Conservation (phyloP, 345 rosid genomes). For the Corchorus olitorius region DNA sequence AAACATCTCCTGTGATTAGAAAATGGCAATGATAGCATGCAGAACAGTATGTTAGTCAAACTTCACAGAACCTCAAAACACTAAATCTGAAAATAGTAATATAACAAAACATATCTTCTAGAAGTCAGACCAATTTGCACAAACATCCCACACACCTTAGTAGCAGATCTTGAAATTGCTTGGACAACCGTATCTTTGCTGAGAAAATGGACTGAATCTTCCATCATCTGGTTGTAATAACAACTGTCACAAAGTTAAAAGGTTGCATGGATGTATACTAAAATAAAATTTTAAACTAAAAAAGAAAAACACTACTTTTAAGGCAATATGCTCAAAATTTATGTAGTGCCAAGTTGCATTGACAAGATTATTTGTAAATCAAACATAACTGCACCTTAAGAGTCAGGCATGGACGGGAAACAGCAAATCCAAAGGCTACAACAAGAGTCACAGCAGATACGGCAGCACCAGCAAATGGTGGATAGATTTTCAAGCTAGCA, state of each 20-base stretch:
- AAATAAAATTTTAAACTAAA: background rate
- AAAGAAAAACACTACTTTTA: background rate
- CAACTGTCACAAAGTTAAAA: conserved; percentile 27
- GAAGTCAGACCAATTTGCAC: background rate
- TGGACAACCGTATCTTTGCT: conserved; percentile 95
- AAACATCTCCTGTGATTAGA: background rate
- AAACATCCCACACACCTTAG: conserved; percentile 63
- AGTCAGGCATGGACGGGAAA: conserved; percentile 97
- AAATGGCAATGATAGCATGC: conserved; percentile 6
- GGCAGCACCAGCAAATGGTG: conserved; percentile 99
- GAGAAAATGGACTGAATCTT: conserved; percentile 97
- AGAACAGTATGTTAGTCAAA: conserved; percentile 12
- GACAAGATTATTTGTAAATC: conserved; percentile 1
- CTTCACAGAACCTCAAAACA: conserved; percentile 6
- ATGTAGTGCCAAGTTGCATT: background rate
- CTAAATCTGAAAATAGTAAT: conserved; percentile 5
- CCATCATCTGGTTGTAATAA: conserved; percentile 79
- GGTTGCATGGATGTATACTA: background rate
- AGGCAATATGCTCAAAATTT: background rate
- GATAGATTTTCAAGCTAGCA: conserved; percentile 95
- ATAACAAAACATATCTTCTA: background rate
- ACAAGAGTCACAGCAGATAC: conserved; percentile 97
- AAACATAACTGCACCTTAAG: conserved; percentile 66
- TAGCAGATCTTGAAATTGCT: conserved; percentile 96
- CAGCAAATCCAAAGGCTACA: conserved; percentile 98